Base-by-base conservation (phyloP, 208 protist species). In the Leishmania guyanensis region DNA sequence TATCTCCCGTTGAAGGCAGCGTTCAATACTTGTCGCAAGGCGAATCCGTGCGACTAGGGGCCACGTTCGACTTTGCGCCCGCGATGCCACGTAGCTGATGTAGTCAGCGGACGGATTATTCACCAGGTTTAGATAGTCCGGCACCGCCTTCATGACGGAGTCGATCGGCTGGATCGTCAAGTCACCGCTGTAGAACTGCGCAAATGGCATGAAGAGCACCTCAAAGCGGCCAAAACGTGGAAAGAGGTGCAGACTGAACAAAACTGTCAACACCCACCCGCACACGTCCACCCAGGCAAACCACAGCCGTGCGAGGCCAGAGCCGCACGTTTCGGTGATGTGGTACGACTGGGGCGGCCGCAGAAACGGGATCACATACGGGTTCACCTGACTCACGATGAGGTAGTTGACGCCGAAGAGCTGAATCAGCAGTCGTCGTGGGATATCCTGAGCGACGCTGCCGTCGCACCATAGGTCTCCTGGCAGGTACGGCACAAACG, bases 381-480 rank as follows among this genome's bases (percentile, higher is more conserved):
- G 93, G 76, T 97, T 97, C 54, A 93, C 87, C 79, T 97, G 93
- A 79, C 86, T 92, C 64, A 93, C 91, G 78, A 97, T 92, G 79
- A 94, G 85, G 80, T 91, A 95, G 82, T 93, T 92, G 16, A 95
- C 91, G 70, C 91, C 85, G 77, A 95, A 97, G 43, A 95, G 84
- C 72, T 93, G 81, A 16, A 84, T 75, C n/a, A 97, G 81, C 33
- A 90, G 80, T 16, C 88, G 78, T n/a, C 83, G 89, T 26, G 93
- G 93, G 69, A 95, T 80, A 82, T 95, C 92, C 43, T 81, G 81
- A 12, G 87, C 86, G 2, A 97, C 73, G 72, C 84, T 92, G 33
- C 92, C 91, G 76, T 97, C 92, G 82, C 82, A 94, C 87, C 85
- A 94, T 46, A 89, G 83, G 70, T 96, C 83, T 9, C 89, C 87